A percentile compares a stretch with the other conserved stretches of the same genome.
phyloP scores from a whole-genome alignment of 1,284 basidiomycete genomes.

The Boletus mariae region DNA sequence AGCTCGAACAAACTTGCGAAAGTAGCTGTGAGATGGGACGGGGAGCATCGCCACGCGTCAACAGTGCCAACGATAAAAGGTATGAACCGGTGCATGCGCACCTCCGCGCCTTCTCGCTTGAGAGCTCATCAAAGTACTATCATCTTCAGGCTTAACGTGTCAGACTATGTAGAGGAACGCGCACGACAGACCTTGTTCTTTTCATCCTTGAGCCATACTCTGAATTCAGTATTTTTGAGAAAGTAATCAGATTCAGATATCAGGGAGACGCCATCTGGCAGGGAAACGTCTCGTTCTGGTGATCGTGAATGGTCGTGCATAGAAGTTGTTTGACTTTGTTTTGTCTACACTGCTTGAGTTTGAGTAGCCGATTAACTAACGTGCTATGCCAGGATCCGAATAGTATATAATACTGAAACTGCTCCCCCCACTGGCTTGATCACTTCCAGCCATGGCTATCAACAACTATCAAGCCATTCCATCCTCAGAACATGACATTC shows the following conservation, averaged over 20 bases:
- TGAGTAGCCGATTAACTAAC: not conserved
- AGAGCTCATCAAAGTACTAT: constrained; percentile 71
- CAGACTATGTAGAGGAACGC: too few species aligned
- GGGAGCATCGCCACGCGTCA: not conserved
- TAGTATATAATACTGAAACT: not conserved
- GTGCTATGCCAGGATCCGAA: not conserved
- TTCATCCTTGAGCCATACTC: constrained; percentile 74
- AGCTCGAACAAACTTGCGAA: constrained; percentile 79
- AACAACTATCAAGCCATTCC: constrained; percentile 8
- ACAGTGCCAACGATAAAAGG: not conserved
- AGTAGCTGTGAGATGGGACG: constrained; percentile 51
- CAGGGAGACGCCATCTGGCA: constrained; percentile 52
- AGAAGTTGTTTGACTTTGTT: constrained; percentile 17
- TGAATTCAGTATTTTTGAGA: constrained; percentile 72
- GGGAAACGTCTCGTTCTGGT: constrained; percentile 14
- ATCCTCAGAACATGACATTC: not conserved
- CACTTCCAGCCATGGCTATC: not conserved
- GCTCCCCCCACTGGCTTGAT: not conserved
- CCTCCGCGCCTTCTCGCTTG: constrained; percentile 71
- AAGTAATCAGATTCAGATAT: constrained; percentile 77
- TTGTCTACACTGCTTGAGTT: not conserved
- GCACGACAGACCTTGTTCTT: constrained; percentile 58
- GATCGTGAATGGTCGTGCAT: constrained; percentile 17
- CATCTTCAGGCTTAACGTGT: constrained; percentile 2
- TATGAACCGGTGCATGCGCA: constrained; percentile 33